phyloP scores from a whole-genome alignment of 257 asterid species.

The Prunella vulgaris region DNA sequence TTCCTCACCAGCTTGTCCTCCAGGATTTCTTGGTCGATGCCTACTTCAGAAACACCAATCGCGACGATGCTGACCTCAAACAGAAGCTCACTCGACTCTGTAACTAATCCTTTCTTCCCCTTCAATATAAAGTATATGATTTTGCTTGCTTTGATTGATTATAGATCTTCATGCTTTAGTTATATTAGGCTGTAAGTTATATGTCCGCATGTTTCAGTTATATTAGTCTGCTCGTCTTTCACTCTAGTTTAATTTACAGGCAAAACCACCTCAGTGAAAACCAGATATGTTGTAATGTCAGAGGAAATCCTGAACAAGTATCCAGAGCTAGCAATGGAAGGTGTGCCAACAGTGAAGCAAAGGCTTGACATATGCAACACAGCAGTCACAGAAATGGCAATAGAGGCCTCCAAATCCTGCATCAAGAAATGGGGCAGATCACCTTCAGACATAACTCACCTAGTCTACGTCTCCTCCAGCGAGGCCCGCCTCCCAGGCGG shows the following conservation, averaged over 20 bases:
- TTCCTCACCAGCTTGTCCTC: slow-evolving; percentile 92
- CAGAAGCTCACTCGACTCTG: slow-evolving; percentile 86
- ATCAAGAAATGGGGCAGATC: slow-evolving; percentile 78
- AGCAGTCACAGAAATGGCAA: slow-evolving; percentile 90
- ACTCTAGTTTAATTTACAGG: slow-evolving; percentile 51
- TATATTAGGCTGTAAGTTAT: too few relatives aligned
- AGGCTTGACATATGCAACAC: slow-evolving; percentile 78
- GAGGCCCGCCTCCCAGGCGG: slow-evolving; percentile 96
- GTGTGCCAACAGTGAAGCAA: slow-evolving; percentile 76
- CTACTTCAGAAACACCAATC: slow-evolving; percentile 74
- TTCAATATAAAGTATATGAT: not conserved
- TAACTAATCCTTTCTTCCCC: slow-evolving; percentile 20
- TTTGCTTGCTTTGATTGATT: not conserved
- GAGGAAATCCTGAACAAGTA: slow-evolving; percentile 79
- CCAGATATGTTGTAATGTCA: slow-evolving; percentile 92
- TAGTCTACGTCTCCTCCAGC: slow-evolving; percentile 93
- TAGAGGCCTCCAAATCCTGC: slow-evolving; percentile 77
- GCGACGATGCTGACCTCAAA: slow-evolving; percentile 73
- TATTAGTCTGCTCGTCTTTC: too few relatives aligned
- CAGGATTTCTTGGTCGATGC: slow-evolving; percentile 91
- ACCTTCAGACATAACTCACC: slow-evolving; percentile 67
- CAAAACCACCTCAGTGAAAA: slow-evolving; percentile 90
- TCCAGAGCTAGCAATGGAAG: slow-evolving; percentile 85
- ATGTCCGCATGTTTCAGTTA: too few relatives aligned
- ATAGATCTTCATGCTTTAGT: too few relatives aligned